Conservation (phyloP, 805 yeast genomes). For the Cyberlindnera mrakii region DNA sequence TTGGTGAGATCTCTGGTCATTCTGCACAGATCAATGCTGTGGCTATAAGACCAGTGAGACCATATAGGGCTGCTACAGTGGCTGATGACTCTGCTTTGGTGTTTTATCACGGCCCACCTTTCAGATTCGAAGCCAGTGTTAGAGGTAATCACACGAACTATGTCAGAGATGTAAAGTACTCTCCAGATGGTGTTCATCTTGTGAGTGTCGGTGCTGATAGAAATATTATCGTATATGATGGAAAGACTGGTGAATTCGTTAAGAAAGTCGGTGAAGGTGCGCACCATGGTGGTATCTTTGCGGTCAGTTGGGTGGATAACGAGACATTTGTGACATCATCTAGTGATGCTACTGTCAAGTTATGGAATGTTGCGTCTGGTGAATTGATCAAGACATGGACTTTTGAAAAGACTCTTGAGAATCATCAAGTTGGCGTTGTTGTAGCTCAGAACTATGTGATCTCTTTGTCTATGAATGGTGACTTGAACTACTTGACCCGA, state of each 20-base stretch:
- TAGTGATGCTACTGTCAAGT: constrained; percentile 71
- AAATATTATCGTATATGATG: constrained; percentile 71
- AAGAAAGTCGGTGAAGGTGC: constrained; percentile 37
- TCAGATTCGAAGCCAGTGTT: constrained; percentile 70
- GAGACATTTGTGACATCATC: constrained; percentile 70
- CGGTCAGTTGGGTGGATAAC: constrained; percentile 61
- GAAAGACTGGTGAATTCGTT: constrained; percentile 73
- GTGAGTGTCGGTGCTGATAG: constrained; percentile 86
- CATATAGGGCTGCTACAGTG: constrained; percentile 89
- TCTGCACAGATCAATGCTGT: constrained; percentile 79
- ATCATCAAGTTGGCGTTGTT: constrained; percentile 78
- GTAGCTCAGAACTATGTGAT: constrained; percentile 55
- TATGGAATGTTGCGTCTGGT: constrained; percentile 49
- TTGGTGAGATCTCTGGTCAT: constrained; percentile 95
- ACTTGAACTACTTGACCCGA: constrained; percentile 51
- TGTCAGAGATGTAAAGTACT: constrained; percentile 72
- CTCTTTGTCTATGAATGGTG: constrained; percentile 68
- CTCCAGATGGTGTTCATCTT: constrained; percentile 71
- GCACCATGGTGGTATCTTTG: constrained; percentile 79
- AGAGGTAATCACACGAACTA: constrained; percentile 74
- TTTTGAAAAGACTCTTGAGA: constrained; percentile 39
- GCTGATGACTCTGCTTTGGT: constrained; percentile 85
- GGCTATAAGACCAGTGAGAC: constrained; percentile 73
- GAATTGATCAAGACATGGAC: constrained; percentile 45
- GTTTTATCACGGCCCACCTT: constrained; percentile 89